phyloP scores from a whole-genome alignment of 257 asterid genomes.

The Ilex asprella region DNA sequence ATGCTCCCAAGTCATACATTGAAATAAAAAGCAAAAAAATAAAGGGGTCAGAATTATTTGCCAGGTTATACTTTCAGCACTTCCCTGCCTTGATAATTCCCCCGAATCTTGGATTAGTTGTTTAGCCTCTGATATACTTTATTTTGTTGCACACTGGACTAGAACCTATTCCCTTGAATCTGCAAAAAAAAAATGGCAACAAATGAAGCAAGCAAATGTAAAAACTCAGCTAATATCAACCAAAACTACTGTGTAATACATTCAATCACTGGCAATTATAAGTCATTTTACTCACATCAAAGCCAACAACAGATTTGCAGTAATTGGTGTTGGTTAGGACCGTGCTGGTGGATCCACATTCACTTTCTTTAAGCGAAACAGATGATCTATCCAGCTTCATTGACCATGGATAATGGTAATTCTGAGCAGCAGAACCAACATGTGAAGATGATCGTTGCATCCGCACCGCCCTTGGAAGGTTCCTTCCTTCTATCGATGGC shows the following conservation, averaged over 20 bases:
- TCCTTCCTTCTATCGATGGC: constrained; percentile 84
- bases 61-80: background rate
- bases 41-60: constrained; percentile 2
- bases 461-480: constrained; percentile 73
- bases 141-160: background rate
- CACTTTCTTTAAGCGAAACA: constrained; percentile 74
- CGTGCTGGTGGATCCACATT: constrained; percentile 79
- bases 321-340: constrained; percentile 59
- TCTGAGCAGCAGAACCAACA: constrained; percentile 57
- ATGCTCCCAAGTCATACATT: constrained; percentile 10
- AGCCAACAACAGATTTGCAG: constrained; percentile 80
- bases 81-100: background rate
- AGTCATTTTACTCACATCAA: constrained; percentile 37
- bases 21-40: constrained; percentile 6
- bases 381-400: constrained; percentile 76
- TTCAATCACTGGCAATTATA: background rate
- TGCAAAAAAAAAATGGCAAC: constrained; percentile 16
- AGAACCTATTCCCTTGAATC: constrained; percentile 57
- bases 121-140: background rate
- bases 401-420: constrained; percentile 76
- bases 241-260: background rate
- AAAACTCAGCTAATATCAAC: background rate
- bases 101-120: background rate
- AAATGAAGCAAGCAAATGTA: background rate
- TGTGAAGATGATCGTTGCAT: constrained; percentile 96